Base-by-base conservation (phyloP, 139 green algal genomes). In the Nannochloris sp. region DNA sequence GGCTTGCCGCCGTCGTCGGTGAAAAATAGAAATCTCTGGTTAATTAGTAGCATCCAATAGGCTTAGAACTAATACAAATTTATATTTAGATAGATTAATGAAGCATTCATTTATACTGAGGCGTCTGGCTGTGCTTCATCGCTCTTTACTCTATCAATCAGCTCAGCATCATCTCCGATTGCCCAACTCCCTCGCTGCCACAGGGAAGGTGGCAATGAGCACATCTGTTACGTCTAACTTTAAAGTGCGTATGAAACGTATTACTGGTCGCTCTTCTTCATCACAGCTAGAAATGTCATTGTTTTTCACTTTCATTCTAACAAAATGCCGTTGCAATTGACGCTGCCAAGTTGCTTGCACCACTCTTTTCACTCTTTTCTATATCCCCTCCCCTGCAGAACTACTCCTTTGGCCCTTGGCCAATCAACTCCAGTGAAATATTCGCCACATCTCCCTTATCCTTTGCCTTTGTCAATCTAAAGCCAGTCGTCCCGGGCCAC, bases 381-480 rank as follows among this genome's bases (percentile, higher is more conserved):
- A n/a, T n/a, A n/a, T n/a, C n/a, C 0, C 6, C n/a, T 57, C 23
- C 25, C 6, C n/a, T 57, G 33, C 71, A 77, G 71, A 62, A 77
- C 9, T 64, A 23, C 37, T 45, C 37, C 10, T 96, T 96, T 64
- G 90, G 90, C 0, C 84, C 80, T 1, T 85, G 75, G 37, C 70
- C 59, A 1, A 88, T 97, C 6, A 60, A 42, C 15, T 62, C 32
- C 1, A 73, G 35, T 6, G 77, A 98, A 75, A 71, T 95, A 3
- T 98, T 98, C 72, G 73, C 67, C 14, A 48, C 66, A 6, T 88
- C 81, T 3, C 30, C 71, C 0, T 76, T 88, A 3, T 88, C 77
- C 19, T 92, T 84, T 60, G 93, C 88, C 6, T 92, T 97, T 65
- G 72, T 98, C 23, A 98, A 98, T 76, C 71, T 98, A 2, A 97